Evolutionary conservation across 2,329 filamentous ascomycete species (phyloP), one percentile per base, ranked within the genome.

Genomic region (Aspergillus japonicus): DNA sequence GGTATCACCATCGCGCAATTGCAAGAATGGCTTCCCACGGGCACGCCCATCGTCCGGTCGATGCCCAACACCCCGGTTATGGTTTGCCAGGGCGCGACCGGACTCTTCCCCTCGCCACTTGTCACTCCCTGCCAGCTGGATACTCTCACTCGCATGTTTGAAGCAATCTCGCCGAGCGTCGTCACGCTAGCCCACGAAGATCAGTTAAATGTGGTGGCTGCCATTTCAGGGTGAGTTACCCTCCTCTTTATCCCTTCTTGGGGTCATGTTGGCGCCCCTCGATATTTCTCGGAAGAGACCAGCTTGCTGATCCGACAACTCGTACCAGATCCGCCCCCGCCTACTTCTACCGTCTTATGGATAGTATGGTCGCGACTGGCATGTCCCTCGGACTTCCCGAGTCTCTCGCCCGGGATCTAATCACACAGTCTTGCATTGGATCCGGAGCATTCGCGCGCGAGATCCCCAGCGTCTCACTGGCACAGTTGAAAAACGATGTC

Each of bases 41-140:
- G 51, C 11, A 54, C 51, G 19, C 31, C 51, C 4, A 54, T 54
- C 24, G 51, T 54, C 11, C 51, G 51, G n/a, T 54, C 51, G 21
- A 54, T 54, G 51, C 51, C 51, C 19, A 54, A 54, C 35, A 54
- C 51, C 7, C 51, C 51, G 31, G 51, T 54, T 14, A 42, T 42
- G 51, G 21, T 54, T 35, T 42, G 51, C 23, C 51, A 54, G 35
- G 51, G 51, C 5, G 51, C 51, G 11, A 54, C 51, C 31, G 51
- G 51, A 19, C 51, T 54, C 51, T 54, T 54, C 51, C 31, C 51
- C 35, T 54, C 51, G 51, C 35, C 51, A 26, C 51, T 47, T 1
- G 44, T 47, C 21, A 47, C 11, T 47, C 44, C 44, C 44, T 10
- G n/a, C n/a, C 44, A 47, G 44, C 44, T 47, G 44, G 6, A 10